Evolutionary conservation across 2,329 filamentous ascomycete species (phyloP).

Genomic region (Microsporum canis): DNA sequence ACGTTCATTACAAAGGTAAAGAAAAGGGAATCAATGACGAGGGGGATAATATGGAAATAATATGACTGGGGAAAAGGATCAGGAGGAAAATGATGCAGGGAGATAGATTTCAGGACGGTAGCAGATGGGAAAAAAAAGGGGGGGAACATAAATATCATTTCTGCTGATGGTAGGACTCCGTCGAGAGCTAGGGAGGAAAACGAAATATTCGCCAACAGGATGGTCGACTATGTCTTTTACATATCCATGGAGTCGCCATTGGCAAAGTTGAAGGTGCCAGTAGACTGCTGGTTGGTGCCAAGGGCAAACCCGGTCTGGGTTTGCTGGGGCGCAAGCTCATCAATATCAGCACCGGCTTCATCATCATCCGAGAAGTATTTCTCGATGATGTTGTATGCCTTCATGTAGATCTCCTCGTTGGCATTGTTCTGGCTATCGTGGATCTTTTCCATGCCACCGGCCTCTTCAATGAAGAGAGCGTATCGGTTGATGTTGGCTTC

Average conservation of each 20-base stretch:
- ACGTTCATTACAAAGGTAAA: constrained; percentile 19
- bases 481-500: constrained; percentile 70
- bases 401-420: constrained; percentile 99
- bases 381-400: constrained; percentile 99
- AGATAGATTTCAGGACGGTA: background rate
- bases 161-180: background rate
- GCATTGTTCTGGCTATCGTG: constrained; percentile 99
- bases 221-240: constrained; percentile 35
- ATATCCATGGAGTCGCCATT: constrained; percentile 64
- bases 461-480: constrained; percentile 96
- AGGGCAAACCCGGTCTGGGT: constrained; percentile 65
- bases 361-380: constrained; percentile 99
- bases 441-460: constrained; percentile 99
- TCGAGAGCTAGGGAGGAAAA: background rate
- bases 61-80: background rate
- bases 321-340: constrained; percentile 62
- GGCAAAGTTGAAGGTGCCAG: constrained; percentile 86
- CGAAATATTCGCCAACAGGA: background rate
- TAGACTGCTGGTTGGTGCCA: constrained; percentile 52
- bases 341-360: constrained; percentile 64
- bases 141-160: constrained; percentile 10
- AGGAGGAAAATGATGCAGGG: background rate
- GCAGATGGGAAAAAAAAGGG: constrained; percentile 3
- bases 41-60: background rate
- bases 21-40: background rate